Conservation (phyloP, 176 grass and related monocot species). For the Leersia perrieri region DNA sequence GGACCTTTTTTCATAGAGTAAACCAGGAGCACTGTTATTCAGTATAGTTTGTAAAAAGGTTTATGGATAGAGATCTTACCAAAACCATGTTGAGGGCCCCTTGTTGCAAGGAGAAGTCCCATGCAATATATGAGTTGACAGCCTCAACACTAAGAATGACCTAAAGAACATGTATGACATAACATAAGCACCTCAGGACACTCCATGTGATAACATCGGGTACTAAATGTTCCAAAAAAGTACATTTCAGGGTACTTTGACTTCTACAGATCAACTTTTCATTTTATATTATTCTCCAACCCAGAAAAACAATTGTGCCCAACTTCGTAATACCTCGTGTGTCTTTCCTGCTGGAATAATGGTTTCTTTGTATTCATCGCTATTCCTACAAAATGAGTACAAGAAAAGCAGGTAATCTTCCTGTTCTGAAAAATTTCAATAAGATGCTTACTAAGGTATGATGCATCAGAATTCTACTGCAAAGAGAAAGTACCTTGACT, state of each 20-base stretch:
- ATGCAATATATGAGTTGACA: constrained; percentile 98
- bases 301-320: not conserved
- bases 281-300: constrained; percentile 9
- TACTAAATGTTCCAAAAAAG: not conserved
- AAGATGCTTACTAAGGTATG: not conserved
- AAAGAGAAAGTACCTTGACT: constrained; percentile 53
- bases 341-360: constrained; percentile 89
- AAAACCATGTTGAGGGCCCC: constrained; percentile 70
- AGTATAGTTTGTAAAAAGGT: not conserved
- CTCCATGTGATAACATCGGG: constrained; percentile 5
- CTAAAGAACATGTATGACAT: constrained; percentile 51
- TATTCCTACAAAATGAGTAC: constrained; percentile 54
- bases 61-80: constrained; percentile 39
- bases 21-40: too few species aligned
- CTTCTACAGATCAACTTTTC: not conserved
- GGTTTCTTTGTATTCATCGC: constrained; percentile 76
- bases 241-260: not conserved
- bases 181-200: not conserved
- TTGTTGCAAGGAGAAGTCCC: constrained; percentile 95
- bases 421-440: not conserved
- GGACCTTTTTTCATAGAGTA: not conserved
- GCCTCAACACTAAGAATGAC: constrained; percentile 81
- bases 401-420: constrained; percentile 19
- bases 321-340: constrained; percentile 67
- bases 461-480: not conserved